Evolutionary conservation across 768 basidiomycete species (phyloP), one percentile per base, ranked within the genome.

Genomic region (Tylopilus rubrobrunneus): DNA sequence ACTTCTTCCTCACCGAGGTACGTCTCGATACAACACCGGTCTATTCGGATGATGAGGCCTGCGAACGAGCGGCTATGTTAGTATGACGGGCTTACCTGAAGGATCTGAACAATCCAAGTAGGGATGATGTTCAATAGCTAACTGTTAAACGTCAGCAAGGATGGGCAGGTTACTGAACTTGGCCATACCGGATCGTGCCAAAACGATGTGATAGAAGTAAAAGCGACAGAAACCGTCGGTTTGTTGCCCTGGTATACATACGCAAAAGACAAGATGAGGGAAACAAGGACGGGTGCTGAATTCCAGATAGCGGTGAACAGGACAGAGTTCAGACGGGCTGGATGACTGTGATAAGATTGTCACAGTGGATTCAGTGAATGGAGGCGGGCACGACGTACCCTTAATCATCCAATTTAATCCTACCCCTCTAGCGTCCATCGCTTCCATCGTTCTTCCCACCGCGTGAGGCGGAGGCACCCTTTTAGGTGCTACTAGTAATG

Each of bases 191-290:
- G 62, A 97, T 77, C 93, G 96, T 93, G 44, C 77, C 77, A n/a
- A 69, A 96, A 96, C 41, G 95, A 68, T 0, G 91, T 81, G 34
- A 97, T 87, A 0, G 92, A 76, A 81, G 94, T 96, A 66, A 96
- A 96, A 0, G 95, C 94, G 17, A 83, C 78, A 9, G 86, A 78
- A 47, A 94, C 77, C 0, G 90, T 87, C 45, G 97, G 67, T 65
- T 89, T 73, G 44, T 91, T 80, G 1, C 89, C 87, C 58, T 79
- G 82, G 57, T 82, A 71, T 27, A 94, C 82, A 56, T 82, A 92
- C 19, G 76, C 78, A 62, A 83, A 76, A 78, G 96, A 95, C 2
- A 88, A 84, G 14, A 89, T 78, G 52, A 93, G 78, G 1, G 90
- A 91, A 17, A 97, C 83, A 14, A 89, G 67, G 46, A 92, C 85